phyloP scores from a whole-genome alignment of 2,329 filamentous ascomycete genomes.

The Knufia fluminis region DNA sequence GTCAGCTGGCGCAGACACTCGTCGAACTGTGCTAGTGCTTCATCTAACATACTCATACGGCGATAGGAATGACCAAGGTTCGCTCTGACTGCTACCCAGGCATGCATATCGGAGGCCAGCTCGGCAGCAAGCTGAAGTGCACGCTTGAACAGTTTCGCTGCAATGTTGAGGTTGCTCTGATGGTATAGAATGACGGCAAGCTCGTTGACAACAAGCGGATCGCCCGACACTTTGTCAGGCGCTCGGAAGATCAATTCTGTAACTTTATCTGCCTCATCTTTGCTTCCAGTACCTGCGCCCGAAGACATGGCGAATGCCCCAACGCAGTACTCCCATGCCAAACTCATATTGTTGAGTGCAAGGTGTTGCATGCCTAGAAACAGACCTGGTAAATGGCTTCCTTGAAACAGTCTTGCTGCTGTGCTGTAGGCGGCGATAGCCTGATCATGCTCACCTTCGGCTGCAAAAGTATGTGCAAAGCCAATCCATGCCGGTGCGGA shows the following conservation, averaged over 20 bases:
- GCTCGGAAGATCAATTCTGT: slow-evolving; percentile 17
- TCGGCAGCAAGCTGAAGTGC: slow-evolving; percentile 70
- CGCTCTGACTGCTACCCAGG: slow-evolving; percentile 74
- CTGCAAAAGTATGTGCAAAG: slow-evolving; percentile 95
- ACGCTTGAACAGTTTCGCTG: slow-evolving; percentile 66
- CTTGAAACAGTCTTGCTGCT: slow-evolving; percentile 87
- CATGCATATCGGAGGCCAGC: slow-evolving; percentile 70
- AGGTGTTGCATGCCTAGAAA: slow-evolving; percentile 99
- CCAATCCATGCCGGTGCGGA: slow-evolving; percentile 98
- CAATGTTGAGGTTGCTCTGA: slow-evolving; percentile 66
- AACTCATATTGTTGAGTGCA: slow-evolving; percentile 83
- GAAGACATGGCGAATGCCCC: slow-evolving; percentile 62
- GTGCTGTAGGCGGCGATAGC: slow-evolving; percentile 97
- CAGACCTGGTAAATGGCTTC: slow-evolving; percentile 87
- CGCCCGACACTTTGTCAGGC: slow-evolving; percentile 36
- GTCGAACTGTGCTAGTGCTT: slow-evolving; percentile 73
- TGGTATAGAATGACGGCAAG: slow-evolving; percentile 95
- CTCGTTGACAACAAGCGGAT: slow-evolving; percentile 88
- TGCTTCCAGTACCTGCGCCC: slow-evolving; percentile 31
- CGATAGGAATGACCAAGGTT: slow-evolving; percentile 87
- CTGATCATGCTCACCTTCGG: slow-evolving; percentile 95
- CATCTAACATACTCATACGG: slow-evolving; percentile 57
- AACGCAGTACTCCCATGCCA: slow-evolving; percentile 89
- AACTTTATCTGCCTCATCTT: slow-evolving; percentile 13
- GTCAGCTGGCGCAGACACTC: slow-evolving; percentile 70